These are phyloP conservation scores for Dactylellina sp. DNA, from an alignment of 2,329 filamentous ascomycete genomes.

Conservation along the genomic window DNA sequence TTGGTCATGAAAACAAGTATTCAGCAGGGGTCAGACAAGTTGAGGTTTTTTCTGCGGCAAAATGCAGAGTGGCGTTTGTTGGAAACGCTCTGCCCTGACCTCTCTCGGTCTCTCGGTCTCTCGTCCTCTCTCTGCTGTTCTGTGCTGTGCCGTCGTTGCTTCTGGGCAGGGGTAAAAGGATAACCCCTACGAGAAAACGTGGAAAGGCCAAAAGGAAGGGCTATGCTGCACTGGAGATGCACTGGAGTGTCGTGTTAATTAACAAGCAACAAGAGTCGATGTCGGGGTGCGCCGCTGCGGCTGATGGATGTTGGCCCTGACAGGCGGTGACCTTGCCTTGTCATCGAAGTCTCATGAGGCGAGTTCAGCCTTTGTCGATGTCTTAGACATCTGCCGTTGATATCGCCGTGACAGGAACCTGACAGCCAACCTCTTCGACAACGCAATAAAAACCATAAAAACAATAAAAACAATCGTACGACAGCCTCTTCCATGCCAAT, in stretches of 20 bases:
- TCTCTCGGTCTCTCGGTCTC: background rate
- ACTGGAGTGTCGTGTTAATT: background rate
- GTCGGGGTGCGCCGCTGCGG: constrained; percentile 18
- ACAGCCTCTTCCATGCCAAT: background rate
- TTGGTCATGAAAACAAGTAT: constrained; percentile 21
- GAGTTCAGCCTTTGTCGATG: constrained; percentile 26
- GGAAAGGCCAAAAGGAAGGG: background rate
- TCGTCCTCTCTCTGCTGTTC: too few species aligned
- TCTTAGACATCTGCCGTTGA: constrained; percentile 42
- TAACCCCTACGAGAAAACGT: constrained; percentile 16
- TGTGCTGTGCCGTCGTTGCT: constrained; percentile 33
- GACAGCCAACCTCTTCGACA: background rate
- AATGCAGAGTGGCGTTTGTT: constrained; percentile 48
- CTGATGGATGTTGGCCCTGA: constrained; percentile 38
- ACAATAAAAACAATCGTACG: background rate
- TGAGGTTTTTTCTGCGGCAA: constrained; percentile 42
- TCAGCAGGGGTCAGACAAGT: constrained; percentile 51
- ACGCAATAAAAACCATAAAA: too few species aligned
- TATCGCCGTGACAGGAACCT: constrained; percentile 6
- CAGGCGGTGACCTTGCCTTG: constrained; percentile 36
- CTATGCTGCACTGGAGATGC: background rate
- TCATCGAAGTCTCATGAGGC: constrained; percentile 37
- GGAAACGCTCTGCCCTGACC: constrained; percentile 17
- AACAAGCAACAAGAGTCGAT: background rate
- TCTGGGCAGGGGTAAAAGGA: constrained; percentile 31